Conservation (phyloP, 345 rosid species). For the Aethionema arabicum region DNA sequence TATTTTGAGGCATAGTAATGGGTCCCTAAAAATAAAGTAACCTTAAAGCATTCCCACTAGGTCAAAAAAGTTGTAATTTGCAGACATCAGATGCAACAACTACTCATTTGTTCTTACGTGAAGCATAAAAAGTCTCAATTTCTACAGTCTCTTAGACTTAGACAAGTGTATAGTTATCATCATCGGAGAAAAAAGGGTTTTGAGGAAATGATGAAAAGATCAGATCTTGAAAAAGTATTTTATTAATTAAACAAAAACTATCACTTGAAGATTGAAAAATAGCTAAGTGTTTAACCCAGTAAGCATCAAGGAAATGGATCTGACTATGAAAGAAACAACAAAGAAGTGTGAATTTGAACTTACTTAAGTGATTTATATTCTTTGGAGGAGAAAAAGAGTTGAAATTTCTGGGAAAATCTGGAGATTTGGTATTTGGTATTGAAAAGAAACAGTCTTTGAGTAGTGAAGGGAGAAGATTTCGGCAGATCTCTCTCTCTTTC, state of each 20-base stretch:
- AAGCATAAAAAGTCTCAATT: not conserved
- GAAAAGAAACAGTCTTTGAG: constrained; percentile 25
- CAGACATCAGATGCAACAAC: constrained; percentile 30
- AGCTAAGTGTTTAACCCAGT: not conserved
- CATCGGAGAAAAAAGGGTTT: not conserved
- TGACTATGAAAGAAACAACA: constrained; percentile 17
- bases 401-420: constrained; percentile 20
- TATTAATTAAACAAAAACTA: constrained; percentile 24
- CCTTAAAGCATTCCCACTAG: constrained; percentile 30
- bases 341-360: not conserved
- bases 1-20: constrained; percentile 15
- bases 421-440: constrained; percentile 13
- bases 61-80: constrained; percentile 35
- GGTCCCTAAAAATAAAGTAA: constrained; percentile 35
- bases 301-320: constrained; percentile 21
- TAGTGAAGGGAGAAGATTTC: constrained; percentile 17
- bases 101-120: constrained; percentile 34
- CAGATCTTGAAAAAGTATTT: constrained; percentile 18
- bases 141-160: constrained; percentile 6
- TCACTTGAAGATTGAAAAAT: not conserved
- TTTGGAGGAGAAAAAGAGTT: constrained; percentile 9
- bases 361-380: constrained; percentile 11
- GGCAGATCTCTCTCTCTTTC: constrained; percentile 23
- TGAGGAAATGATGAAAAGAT: constrained; percentile 14
- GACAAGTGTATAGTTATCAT: constrained; percentile 1